These are phyloP conservation scores for Geranomyces variabilis DNA, from an alignment of 192 early-diverging fungal genomes.

Conservation along the genomic window DNA sequence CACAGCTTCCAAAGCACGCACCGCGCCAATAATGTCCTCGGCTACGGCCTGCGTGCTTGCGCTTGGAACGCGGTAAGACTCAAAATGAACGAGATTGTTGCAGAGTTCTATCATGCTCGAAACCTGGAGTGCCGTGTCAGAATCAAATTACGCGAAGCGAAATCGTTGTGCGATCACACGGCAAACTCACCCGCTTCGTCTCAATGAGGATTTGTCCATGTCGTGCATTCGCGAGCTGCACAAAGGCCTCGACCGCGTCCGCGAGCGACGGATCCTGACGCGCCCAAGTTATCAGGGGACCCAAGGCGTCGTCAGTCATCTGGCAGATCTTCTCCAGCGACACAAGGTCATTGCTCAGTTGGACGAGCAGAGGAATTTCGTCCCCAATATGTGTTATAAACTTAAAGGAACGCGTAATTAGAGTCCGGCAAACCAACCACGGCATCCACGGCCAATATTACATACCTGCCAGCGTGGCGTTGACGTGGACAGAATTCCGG, in stretches of 20 bases:
- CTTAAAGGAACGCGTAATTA: neutral
- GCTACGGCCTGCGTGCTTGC: constrained; percentile 12
- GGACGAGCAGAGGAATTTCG: constrained; percentile 18
- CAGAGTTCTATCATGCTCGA: constrained; percentile 23
- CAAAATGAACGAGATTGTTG: constrained; percentile 32
- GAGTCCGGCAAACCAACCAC: neutral
- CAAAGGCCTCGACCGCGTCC: constrained; percentile 10
- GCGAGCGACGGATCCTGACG: neutral
- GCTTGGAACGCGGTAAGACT: constrained; percentile 18
- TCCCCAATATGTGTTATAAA: constrained; percentile 12
- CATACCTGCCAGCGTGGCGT: constrained; percentile 15
- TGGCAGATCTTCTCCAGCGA: constrained; percentile 2
- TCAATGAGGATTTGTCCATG: neutral
- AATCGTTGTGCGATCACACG: too few species aligned
- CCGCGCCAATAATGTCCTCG: constrained; percentile 9
- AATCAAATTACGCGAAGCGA: too few species aligned
- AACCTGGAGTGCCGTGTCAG: neutral
- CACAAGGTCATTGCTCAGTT: constrained; percentile 23
- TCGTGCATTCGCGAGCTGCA: neutral
- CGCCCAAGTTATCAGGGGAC: constrained; percentile 6
- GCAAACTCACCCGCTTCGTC: neutral
- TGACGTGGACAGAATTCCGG: neutral
- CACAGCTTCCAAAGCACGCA: neutral
- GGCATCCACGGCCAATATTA: neutral
- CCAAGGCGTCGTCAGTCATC: constrained; percentile 4